These are phyloP conservation scores for Xylariaceae sp. DNA, from an alignment of 2,329 filamentous ascomycete genomes.

Conservation along the genomic window DNA sequence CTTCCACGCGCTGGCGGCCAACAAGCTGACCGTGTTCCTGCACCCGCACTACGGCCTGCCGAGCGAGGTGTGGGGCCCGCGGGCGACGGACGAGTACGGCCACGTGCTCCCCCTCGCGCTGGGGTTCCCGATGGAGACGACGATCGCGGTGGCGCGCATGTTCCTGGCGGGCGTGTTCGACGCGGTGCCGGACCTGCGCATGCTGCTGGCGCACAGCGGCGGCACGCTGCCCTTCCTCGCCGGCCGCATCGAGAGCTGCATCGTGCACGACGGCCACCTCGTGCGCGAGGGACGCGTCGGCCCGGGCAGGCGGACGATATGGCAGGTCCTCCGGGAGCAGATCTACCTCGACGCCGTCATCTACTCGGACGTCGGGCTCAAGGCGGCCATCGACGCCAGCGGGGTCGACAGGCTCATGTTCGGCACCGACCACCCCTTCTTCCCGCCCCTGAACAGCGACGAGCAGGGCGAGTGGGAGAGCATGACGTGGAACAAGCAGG, in stretches of 20 bases:
- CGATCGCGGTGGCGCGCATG: constrained; percentile 84
- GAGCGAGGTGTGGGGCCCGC: constrained; percentile 69
- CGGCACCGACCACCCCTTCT: constrained; percentile 80
- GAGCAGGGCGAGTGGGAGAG: constrained; percentile 65
- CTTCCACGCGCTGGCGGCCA: constrained; percentile 62
- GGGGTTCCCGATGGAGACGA: constrained; percentile 89
- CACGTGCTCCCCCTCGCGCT: constrained; percentile 82
- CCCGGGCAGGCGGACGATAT: constrained; percentile 43
- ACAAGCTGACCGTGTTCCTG: constrained; percentile 66
- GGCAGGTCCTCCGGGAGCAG: constrained; percentile 60
- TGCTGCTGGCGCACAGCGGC: constrained; percentile 82
- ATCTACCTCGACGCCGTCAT: constrained; percentile 85
- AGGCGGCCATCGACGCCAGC: constrained; percentile 60
- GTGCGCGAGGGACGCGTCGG: constrained; percentile 55
- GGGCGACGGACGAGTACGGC: constrained; percentile 64
- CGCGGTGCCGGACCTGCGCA: constrained; percentile 59
- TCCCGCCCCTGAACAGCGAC: constrained; percentile 64
- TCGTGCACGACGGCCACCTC: constrained; percentile 74
- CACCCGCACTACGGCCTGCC: constrained; percentile 92
- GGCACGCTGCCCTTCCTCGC: constrained; percentile 86
- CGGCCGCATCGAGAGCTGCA: constrained; percentile 81
- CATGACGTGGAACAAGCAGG: constrained; percentile 50
- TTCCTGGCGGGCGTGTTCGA: constrained; percentile 83
- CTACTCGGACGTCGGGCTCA: constrained; percentile 68
- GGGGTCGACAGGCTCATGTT: constrained; percentile 69